phyloP scores from a whole-genome alignment of 139 green algal genomes.

The Micromonas pusilla region DNA sequence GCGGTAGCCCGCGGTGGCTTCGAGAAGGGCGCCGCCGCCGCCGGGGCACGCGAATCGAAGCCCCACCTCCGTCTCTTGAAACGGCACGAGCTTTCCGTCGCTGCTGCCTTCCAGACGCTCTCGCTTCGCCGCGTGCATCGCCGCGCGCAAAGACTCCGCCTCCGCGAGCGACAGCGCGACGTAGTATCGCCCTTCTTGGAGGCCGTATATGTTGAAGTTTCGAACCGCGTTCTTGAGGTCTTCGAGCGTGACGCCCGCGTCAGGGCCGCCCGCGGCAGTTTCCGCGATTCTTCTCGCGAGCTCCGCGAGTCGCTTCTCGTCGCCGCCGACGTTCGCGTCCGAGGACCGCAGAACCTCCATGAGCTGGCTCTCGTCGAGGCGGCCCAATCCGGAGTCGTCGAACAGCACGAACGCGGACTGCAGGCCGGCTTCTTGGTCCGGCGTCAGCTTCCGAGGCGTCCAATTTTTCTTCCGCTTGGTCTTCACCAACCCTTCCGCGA shows the following conservation, averaged over 20 bases:
- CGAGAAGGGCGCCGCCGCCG: conserved; percentile 15
- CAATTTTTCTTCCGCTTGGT: not conserved
- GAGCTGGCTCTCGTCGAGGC: conserved; percentile 14
- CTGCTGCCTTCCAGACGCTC: not conserved
- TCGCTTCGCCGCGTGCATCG: conserved; percentile 13
- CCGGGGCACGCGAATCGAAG: not conserved
- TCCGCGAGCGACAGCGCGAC: conserved; percentile 30
- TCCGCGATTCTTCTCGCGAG: conserved; percentile 11
- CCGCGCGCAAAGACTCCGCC: conserved; percentile 27
- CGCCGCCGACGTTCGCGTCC: conserved; percentile 15
- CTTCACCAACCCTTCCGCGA: not conserved
- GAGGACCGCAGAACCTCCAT: conserved; percentile 3
- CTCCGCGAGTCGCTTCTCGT: not conserved
- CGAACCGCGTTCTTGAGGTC: conserved; percentile 25
- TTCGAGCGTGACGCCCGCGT: conserved; percentile 1
- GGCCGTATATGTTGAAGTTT: conserved; percentile 23
- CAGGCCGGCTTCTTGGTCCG: conserved; percentile 6
- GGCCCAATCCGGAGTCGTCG: not conserved
- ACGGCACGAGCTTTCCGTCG: conserved; percentile 18
- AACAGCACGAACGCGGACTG: conserved; percentile 28
- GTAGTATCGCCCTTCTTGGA: conserved; percentile 32
- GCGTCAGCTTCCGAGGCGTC: not conserved
- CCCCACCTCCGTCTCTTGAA: not conserved
- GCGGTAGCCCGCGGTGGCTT: not conserved
- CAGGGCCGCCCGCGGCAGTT: not conserved